Evolutionary conservation across 495 filamentous ascomycete genomes (phyloP).

Genomic region (Aspergillus bertholletiae): DNA sequence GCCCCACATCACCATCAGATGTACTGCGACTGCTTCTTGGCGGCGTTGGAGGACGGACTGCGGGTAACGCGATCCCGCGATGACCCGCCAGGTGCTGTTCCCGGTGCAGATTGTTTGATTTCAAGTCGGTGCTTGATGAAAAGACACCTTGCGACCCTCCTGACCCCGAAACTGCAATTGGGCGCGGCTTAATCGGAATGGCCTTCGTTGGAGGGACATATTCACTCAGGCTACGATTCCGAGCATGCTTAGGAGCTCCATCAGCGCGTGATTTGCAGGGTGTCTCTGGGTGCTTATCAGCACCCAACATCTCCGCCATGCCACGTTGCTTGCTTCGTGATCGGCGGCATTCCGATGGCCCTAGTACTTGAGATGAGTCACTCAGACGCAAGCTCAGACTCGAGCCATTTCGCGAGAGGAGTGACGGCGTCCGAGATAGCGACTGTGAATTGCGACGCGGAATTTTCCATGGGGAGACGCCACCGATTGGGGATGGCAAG

Average conservation of each 20-base stretch:
- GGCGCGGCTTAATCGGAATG: conserved; percentile 57
- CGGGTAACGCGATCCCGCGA: conserved; percentile 60
- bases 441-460: conserved; percentile 45
- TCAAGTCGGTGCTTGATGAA: conserved; percentile 38
- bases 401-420: conserved; percentile 34
- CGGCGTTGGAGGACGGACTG: conserved; percentile 68
- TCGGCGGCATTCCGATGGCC: conserved; percentile 27
- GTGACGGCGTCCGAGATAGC: conserved; percentile 39
- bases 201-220: conserved; percentile 70
- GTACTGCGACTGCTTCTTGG: conserved; percentile 57
- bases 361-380: conserved; percentile 38
- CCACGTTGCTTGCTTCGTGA: conserved; percentile 33
- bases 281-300: conserved; percentile 39
- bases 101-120: conserved; percentile 62
- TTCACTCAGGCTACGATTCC: conserved; percentile 84
- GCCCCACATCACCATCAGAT: conserved; percentile 28
- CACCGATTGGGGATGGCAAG: conserved; percentile 80
- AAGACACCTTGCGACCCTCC: conserved; percentile 35
- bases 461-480: conserved; percentile 62
- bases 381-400: conserved; percentile 34
- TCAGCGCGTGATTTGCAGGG: conserved; percentile 24
- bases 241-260: conserved; percentile 39
- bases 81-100: conserved; percentile 77
- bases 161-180: conserved; percentile 66
- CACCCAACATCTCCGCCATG: conserved; percentile 30